These are phyloP conservation scores for Aureobasidium pullulans DNA, from an alignment of 2,329 filamentous ascomycete genomes.

Conservation along the genomic window DNA sequence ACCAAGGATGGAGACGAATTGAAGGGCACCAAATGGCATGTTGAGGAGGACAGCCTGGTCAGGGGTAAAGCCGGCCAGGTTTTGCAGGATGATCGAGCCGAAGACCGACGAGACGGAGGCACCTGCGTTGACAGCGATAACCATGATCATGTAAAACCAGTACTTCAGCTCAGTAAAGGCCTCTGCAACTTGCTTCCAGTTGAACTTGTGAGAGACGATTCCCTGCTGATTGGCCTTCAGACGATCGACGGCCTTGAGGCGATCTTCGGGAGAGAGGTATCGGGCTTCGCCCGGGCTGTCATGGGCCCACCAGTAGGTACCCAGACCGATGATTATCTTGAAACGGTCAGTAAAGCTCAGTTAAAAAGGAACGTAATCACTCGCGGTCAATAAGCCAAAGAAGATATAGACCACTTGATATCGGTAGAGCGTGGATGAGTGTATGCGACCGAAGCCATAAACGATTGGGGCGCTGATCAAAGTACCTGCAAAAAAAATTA, in stretches of 20 bases:
- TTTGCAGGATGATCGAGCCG: conserved; percentile 14
- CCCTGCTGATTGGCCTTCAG: conserved; percentile 45
- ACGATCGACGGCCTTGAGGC: conserved; percentile 40
- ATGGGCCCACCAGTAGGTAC: conserved; percentile 13
- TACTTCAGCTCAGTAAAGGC: conserved; percentile 39
- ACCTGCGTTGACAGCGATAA: conserved; percentile 9
- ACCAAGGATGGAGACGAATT: conserved; percentile 11
- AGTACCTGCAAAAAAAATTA: background rate
- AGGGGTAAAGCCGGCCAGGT: conserved; percentile 10
- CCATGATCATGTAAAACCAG: conserved; percentile 34
- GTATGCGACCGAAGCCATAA: conserved; percentile 14
- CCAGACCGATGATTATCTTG: background rate
- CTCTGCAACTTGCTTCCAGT: conserved; percentile 37
- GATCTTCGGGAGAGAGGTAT: conserved; percentile 42
- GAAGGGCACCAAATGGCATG: conserved; percentile 14
- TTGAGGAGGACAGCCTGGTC: conserved; percentile 15
- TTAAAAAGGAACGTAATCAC: background rate
- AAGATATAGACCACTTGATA: conserved; percentile 15
- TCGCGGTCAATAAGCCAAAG: conserved; percentile 12
- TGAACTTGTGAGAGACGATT: conserved; percentile 39
- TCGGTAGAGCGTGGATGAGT: conserved; percentile 11
- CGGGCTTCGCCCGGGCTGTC: conserved; percentile 15
- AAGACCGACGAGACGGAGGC: conserved; percentile 14
- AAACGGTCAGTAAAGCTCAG: no score
- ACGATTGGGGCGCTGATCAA: conserved; percentile 13